Conservation (phyloP, 177 flowering plant genomes). For the Vitis hybrid region DNA sequence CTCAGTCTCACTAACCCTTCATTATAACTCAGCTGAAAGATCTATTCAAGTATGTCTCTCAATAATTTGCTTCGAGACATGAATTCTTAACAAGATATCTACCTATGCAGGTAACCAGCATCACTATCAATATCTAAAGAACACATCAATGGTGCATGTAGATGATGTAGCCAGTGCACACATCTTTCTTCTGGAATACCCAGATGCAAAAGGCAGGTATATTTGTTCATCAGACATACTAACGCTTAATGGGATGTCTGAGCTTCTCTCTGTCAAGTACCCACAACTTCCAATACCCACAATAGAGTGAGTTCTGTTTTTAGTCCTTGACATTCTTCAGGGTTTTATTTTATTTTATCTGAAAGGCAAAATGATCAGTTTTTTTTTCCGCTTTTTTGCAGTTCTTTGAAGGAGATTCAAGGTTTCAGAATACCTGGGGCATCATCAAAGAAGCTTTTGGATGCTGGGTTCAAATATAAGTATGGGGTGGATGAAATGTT, state of each 20-base stretch:
- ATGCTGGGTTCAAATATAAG: constrained; percentile 44
- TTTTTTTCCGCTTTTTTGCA: neutral
- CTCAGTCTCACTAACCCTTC: neutral
- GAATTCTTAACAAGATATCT: no score
- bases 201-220: constrained; percentile 37
- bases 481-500: constrained; percentile 47
- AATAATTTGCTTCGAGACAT: no score
- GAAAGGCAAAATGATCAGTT: no score
- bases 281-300: constrained; percentile 28
- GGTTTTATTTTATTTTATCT: no score
- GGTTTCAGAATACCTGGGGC: constrained; percentile 12
- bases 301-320: constrained; percentile 18
- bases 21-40: neutral
- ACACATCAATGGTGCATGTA: constrained; percentile 26
- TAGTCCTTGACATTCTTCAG: neutral
- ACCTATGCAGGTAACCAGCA: constrained; percentile 8
- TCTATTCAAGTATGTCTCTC: neutral
- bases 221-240: constrained; percentile 24
- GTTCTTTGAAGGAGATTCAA: constrained; percentile 17
- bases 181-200: constrained; percentile 30
- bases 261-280: constrained; percentile 25
- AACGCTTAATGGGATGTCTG: constrained; percentile 16
- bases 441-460: constrained; percentile 48
- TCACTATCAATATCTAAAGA: neutral
- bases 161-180: constrained; percentile 43